These are phyloP conservation scores for Brachypodium distachyon DNA, from an alignment of 202 grass and related monocot genomes.

Conservation along the genomic window DNA sequence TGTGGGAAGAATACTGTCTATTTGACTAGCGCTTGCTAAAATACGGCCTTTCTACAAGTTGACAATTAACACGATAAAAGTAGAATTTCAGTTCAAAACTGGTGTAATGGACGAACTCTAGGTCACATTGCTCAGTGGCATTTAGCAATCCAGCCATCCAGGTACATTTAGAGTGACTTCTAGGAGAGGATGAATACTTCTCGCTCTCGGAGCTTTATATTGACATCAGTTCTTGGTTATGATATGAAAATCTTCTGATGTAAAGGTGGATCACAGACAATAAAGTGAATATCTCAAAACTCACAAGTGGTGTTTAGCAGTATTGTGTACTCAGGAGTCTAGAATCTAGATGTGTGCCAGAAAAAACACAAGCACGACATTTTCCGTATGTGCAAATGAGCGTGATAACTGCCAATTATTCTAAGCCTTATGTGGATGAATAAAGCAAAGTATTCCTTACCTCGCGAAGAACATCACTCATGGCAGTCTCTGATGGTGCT, in stretches of 20 bases:
- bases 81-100: background rate
- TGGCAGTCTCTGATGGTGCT: constrained; percentile 72
- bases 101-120: too few species aligned
- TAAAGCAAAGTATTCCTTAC: constrained; percentile 34
- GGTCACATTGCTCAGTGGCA: background rate
- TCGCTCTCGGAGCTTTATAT: background rate
- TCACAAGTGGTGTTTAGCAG: background rate
- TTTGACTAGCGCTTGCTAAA: background rate
- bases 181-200: background rate
- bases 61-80: background rate
- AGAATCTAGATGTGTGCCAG: background rate
- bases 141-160: too few species aligned
- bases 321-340: background rate
- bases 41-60: background rate
- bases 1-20: background rate
- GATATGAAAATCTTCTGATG: background rate
- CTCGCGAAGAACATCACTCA: constrained; percentile 92
- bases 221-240: background rate
- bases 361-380: background rate
- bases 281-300: background rate
- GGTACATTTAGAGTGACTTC: background rate
- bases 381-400: background rate
- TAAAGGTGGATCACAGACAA: background rate
- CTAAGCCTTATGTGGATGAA: background rate
- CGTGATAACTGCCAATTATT: too few species aligned